phyloP scores from a whole-genome alignment of 345 rosid species.

The Lumnitzera racemosa region DNA sequence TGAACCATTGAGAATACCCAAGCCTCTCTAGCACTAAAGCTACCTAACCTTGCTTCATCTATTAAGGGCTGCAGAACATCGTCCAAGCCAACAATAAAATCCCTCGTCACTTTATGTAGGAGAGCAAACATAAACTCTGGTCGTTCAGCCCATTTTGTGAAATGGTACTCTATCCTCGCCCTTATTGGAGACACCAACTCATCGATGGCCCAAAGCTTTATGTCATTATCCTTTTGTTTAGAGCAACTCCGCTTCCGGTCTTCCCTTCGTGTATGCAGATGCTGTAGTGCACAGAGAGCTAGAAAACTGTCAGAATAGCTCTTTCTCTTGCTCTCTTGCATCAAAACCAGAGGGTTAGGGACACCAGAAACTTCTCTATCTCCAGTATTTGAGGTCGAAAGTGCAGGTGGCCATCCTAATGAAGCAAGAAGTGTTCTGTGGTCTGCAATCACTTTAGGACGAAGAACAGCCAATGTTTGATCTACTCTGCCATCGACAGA shows the following conservation, averaged over 20 bases:
- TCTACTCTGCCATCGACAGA: conserved; percentile 68
- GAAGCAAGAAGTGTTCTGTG: conserved; percentile 68
- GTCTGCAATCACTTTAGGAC: conserved; percentile 59
- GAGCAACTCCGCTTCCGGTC: conserved; percentile 25
- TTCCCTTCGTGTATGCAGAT: conserved; percentile 44
- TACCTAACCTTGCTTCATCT: conserved; percentile 51
- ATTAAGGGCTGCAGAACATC: conserved; percentile 76
- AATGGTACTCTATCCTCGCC: conserved; percentile 70
- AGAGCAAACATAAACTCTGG: conserved; percentile 73
- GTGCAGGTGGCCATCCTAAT: conserved; percentile 81
- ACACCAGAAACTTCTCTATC: conserved; percentile 24
- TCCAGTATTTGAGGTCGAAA: conserved; percentile 29
- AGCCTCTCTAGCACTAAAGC: conserved; percentile 70
- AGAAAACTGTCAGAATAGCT: conserved; percentile 53
- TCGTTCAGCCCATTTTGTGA: conserved; percentile 57
- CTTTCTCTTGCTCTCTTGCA: conserved; percentile 47
- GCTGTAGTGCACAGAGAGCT: conserved; percentile 66
- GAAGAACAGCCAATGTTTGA: conserved; percentile 42
- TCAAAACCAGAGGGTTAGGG: conserved; percentile 53
- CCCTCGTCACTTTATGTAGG: conserved; percentile 48
- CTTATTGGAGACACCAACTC: conserved; percentile 68
- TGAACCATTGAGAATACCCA: conserved; percentile 78
- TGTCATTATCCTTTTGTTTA: conserved; percentile 10
- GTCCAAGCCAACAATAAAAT: conserved; percentile 56
- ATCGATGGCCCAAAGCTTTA: conserved; percentile 58